Evolutionary conservation across 805 yeast genomes (phyloP).

Genomic region (Sugiyamaella floridensis): DNA sequence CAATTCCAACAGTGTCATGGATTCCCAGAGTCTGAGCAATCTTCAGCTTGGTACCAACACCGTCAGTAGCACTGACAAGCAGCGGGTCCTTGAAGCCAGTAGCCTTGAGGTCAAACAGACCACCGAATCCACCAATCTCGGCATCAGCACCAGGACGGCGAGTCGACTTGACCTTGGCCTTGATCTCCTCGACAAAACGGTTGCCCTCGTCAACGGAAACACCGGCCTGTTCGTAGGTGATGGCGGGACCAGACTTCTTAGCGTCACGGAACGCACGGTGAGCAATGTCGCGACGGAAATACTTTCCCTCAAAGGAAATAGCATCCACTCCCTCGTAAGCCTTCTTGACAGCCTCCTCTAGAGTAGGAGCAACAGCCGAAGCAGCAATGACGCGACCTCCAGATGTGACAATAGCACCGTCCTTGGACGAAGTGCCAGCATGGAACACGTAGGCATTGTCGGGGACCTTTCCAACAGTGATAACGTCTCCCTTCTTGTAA

Average conservation of each 20-base stretch:
- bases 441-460: constrained; percentile 75
- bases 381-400: constrained; percentile 98
- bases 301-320: constrained; percentile 65
- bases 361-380: constrained; percentile 71
- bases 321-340: constrained; percentile 82
- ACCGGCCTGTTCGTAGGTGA: constrained; percentile 94
- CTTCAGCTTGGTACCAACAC: constrained; percentile 95
- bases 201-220: constrained; percentile 97
- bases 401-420: constrained; percentile 64
- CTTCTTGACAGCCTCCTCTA: constrained; percentile 72
- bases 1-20: constrained; percentile 98
- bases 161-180: constrained; percentile 84
- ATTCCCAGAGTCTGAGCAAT: constrained; percentile 84
- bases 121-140: constrained; percentile 98
- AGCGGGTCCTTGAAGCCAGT: constrained; percentile 78
- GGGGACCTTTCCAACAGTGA: constrained; percentile 48
- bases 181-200: constrained; percentile 79
- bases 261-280: constrained; percentile 81
- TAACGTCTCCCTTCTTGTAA: constrained; percentile 80
- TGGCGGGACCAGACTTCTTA: constrained; percentile 27
- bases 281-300: constrained; percentile 89
- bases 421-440: constrained; percentile 75
- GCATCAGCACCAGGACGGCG: constrained; percentile 95
- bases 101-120: constrained; percentile 79
- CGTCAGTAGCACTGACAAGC: constrained; percentile 96